Evolutionary conservation across 1,284 basidiomycete genomes (phyloP).

Genomic region (Apiotrichum sp.): DNA sequence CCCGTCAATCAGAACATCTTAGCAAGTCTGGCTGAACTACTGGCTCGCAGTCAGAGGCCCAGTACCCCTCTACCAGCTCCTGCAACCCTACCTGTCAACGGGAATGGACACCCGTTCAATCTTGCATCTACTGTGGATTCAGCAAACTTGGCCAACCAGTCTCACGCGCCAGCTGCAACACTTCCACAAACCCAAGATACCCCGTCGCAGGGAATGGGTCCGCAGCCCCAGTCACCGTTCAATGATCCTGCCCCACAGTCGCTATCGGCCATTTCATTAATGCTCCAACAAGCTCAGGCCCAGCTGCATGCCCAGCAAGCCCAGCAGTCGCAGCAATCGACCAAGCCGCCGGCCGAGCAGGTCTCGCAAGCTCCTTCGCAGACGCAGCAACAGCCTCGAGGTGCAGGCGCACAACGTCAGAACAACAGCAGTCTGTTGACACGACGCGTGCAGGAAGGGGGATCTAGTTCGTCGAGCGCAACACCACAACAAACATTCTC

Average conservation of each 20-base stretch:
- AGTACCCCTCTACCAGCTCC: not conserved
- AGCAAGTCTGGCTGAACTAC: constrained; percentile 9
- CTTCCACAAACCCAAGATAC: too few species aligned
- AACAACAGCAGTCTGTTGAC: constrained; percentile 19
- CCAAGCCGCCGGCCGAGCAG: too few species aligned
- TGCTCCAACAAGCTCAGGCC: constrained; percentile 8
- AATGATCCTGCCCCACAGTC: not conserved
- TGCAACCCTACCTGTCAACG: not conserved
- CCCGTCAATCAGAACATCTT: constrained; percentile 10
- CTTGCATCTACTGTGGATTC: too few species aligned
- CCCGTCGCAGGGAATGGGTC: too few species aligned
- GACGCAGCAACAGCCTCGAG: not conserved
- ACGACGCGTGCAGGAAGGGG: too few species aligned
- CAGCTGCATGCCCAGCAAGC: constrained; percentile 5
- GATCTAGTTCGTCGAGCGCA: constrained; percentile 29
- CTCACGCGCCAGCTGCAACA: too few species aligned
- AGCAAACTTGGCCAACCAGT: too few species aligned
- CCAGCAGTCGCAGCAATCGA: not conserved
- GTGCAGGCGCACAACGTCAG: not conserved
- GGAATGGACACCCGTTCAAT: too few species aligned
- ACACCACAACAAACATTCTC: too few species aligned
- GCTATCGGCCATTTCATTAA: not conserved
- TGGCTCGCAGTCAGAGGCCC: constrained; percentile 8
- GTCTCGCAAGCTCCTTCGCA: too few species aligned
- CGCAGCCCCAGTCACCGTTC: constrained; percentile 4